A percentile compares a stretch with the other conserved stretches of the same genome.
Evolutionary conservation across 169 alveolate genomes (phyloP).

Genomic region (Eimeria mitis): DNA sequence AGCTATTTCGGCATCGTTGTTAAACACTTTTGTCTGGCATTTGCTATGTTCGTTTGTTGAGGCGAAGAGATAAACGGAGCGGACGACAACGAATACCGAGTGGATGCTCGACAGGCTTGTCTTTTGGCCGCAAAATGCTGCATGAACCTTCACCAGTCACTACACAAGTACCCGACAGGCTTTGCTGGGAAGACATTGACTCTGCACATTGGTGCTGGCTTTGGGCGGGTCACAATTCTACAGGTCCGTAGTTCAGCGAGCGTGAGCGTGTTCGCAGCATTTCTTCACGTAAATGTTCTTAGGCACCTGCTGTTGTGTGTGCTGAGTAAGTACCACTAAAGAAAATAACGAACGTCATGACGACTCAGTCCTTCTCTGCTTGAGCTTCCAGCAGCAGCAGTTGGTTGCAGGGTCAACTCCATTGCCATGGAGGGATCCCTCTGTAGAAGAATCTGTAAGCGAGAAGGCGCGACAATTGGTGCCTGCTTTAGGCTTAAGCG

Average conservation of each 20-base stretch:
- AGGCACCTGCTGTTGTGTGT: too few relatives aligned
- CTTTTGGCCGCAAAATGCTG: constrained; percentile 87
- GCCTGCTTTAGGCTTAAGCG: background rate
- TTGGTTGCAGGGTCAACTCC: background rate
- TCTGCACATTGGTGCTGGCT: constrained; percentile 89
- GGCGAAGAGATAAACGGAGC: constrained; percentile 11
- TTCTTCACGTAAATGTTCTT: background rate
- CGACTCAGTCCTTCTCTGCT: background rate
- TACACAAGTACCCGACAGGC: constrained; percentile 86
- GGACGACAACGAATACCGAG: constrained; percentile 61
- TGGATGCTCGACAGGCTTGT: constrained; percentile 82
- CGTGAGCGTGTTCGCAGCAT: background rate
- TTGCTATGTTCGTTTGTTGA: constrained; percentile 17
- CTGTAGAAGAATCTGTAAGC: background rate
- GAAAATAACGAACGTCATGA: background rate
- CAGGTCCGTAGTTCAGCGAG: constrained; percentile 81
- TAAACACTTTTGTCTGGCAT: background rate
- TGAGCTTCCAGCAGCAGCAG: background rate
- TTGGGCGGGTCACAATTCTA: constrained; percentile 86
- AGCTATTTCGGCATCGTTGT: background rate
- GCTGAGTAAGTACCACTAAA: background rate
- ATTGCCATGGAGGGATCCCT: background rate
- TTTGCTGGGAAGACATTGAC: constrained; percentile 83
- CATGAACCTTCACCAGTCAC: constrained; percentile 87
- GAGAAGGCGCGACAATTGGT: background rate